phyloP scores from a whole-genome alignment of 1,284 basidiomycete genomes.

The Schizophyllum commune region DNA sequence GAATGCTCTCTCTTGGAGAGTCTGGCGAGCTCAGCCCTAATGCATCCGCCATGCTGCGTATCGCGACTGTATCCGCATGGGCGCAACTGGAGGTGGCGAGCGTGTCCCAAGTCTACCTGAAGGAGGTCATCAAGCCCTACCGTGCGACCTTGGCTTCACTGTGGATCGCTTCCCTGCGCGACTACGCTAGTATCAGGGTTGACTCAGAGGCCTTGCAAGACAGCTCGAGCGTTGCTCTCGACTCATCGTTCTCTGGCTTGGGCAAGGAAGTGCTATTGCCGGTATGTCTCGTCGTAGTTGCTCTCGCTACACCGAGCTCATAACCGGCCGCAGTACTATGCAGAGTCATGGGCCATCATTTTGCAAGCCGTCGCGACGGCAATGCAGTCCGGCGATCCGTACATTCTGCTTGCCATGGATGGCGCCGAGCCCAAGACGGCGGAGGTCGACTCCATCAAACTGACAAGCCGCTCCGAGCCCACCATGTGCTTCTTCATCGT shows the following conservation, averaged over 20 bases:
- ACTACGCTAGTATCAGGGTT: slow-evolving; percentile 86
- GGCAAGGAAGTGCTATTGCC: slow-evolving; percentile 88
- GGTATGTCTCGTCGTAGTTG: no score
- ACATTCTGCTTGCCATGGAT: slow-evolving; percentile 76
- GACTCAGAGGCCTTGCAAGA: slow-evolving; percentile 83
- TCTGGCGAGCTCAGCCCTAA: slow-evolving; percentile 86
- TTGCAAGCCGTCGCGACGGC: slow-evolving; percentile 82
- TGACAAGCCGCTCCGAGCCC: slow-evolving; percentile 58
- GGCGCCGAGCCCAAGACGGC: slow-evolving; percentile 42
- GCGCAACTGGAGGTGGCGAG: slow-evolving; percentile 87
- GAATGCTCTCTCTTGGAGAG: slow-evolving; percentile 82
- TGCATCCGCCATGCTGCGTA: slow-evolving; percentile 90
- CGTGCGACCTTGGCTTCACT: slow-evolving; percentile 66
- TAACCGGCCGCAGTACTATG: slow-evolving; percentile 65
- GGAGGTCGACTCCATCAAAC: slow-evolving; percentile 18
- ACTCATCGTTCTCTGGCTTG: slow-evolving; percentile 80
- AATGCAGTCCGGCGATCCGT: slow-evolving; percentile 66
- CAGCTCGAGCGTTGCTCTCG: slow-evolving; percentile 60
- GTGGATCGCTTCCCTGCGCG: slow-evolving; percentile 86
- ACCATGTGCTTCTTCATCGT: slow-evolving; percentile 81
- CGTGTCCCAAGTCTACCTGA: slow-evolving; percentile 68
- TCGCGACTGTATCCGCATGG: slow-evolving; percentile 94
- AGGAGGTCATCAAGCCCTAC: slow-evolving; percentile 81
- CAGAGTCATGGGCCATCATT: slow-evolving; percentile 77
- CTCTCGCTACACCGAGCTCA: no score